Base-by-base conservation (phyloP, 352 stramenopile species). In the Phytophthora multivora region DNA sequence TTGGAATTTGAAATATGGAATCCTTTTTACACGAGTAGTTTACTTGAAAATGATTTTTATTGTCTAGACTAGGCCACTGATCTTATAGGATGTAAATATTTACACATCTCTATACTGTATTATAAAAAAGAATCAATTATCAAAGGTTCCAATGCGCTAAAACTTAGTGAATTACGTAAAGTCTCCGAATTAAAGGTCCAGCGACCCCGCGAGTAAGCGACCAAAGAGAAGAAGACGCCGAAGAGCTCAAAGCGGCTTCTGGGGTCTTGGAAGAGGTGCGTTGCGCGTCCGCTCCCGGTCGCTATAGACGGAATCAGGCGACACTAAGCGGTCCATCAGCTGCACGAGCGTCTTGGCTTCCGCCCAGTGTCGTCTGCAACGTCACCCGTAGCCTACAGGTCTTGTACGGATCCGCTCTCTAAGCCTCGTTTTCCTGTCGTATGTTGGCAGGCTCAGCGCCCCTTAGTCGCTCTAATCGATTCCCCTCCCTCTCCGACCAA, bases 231-330 rank as follows among this genome's bases (percentile, higher is more conserved):
- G 61, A 71, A 77, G 56, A 51, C 58, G 40, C 42, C 45, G 31
- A 72, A 53, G 41, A 66, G 63, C 63, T 70, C 68, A 58, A 64
- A 73, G 63, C 50, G 58, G 53, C 59, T 68, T 73, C 53, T 66
- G 47, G 40, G 54, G 61, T 58, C 55, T 60, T 72, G 15, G 28
- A 72, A 56, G 57, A 76, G 68, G 68, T 76, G 63, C 63, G 63
- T 73, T 63, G 59, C 42, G 46, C 35, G n/a, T 43, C 30, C n/a
- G 15, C 43, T 52, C 53, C 51, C 51, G 45, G 38, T 12, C 38
- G 26, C 26, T 54, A n/a, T 18, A 21, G 13, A 43, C 4, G 35
- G 13, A 38, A 51, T 63, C 30, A 25, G 47, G 35, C 33, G n/a
- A 16, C 9, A 18, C 42, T 1, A 12, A 58, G 30, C 13, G 19